Evolutionary conservation across 148 eudicot species (phyloP).

Genomic region (Rhododendron griersonianum): DNA sequence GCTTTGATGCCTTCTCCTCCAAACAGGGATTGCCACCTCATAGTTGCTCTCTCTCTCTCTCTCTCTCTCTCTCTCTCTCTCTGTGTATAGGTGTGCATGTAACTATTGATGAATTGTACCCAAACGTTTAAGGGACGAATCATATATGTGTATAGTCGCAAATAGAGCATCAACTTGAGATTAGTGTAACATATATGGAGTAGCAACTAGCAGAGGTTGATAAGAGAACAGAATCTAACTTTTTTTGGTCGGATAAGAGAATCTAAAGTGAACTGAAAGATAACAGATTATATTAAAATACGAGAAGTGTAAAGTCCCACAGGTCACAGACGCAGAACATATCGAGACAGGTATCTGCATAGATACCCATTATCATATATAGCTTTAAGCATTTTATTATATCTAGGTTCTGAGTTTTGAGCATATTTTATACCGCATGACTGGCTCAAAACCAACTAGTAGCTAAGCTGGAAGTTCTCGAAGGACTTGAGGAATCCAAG

Average conservation of each 20-base stretch:
- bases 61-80: background rate
- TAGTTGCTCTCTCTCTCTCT: background rate
- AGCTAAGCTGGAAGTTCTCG: conserved; percentile 11
- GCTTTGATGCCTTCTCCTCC: background rate
- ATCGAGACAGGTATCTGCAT: background rate
- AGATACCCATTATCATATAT: background rate
- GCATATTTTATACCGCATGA: background rate
- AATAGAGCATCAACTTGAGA: background rate
- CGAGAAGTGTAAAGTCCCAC: background rate
- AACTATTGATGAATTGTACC: background rate
- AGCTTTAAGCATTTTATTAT: background rate
- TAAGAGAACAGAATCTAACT: background rate
- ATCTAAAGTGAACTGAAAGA: background rate
- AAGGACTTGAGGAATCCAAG: conserved; percentile 17
- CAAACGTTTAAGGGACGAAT: background rate
- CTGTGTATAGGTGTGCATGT: background rate
- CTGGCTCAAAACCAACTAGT: conserved; percentile 10
- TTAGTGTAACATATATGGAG: background rate
- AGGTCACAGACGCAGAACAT: background rate
- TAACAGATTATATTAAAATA: background rate
- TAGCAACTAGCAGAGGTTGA: background rate
- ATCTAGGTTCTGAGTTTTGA: background rate
- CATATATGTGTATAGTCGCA: background rate
- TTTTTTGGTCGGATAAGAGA: background rate
- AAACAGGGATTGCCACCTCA: background rate